These are phyloP conservation scores for Fusarium tricinctum DNA, from an alignment of 2,329 filamentous ascomycete genomes.

Conservation along the genomic window DNA sequence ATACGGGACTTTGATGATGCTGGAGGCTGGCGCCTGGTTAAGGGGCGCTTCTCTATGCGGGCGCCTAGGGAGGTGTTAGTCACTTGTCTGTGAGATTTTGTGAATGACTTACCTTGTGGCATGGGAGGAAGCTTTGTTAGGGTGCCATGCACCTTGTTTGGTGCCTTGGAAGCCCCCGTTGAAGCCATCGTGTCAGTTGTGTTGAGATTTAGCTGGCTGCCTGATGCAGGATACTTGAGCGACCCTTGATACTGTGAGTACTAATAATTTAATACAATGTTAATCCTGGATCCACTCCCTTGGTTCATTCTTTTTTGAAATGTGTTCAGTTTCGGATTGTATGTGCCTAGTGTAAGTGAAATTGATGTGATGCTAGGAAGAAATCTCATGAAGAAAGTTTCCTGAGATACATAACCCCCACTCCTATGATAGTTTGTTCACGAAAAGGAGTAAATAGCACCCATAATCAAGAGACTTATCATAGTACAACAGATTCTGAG, in stretches of 20 bases:
- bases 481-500: too few species aligned
- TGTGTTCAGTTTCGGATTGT: not conserved
- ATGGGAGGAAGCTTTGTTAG: constrained; percentile 55
- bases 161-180: constrained; percentile 23
- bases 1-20: constrained; percentile 60
- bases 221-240: constrained; percentile 18
- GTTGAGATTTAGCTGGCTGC: constrained; percentile 23
- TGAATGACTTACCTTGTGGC: constrained; percentile 49
- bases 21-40: constrained; percentile 58
- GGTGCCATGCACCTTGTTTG: constrained; percentile 41
- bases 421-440: not conserved
- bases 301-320: not conserved
- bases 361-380: not conserved
- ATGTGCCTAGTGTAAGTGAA: not conserved
- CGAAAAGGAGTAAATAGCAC: too few species aligned
- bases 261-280: not conserved
- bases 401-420: constrained; percentile 17
- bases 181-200: constrained; percentile 42
- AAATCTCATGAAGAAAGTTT: constrained; percentile 22
- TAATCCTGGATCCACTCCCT: not conserved
- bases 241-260: not conserved
- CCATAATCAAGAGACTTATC: not conserved
- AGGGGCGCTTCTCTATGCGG: constrained; percentile 65
- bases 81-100: not conserved
- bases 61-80: constrained; percentile 55